Percentiles rank a stretch among this genome's conserved stretches.
These are phyloP conservation scores for Pelargonium citronellum DNA, from an alignment of 441 rosid genomes.

Conservation along the genomic window DNA sequence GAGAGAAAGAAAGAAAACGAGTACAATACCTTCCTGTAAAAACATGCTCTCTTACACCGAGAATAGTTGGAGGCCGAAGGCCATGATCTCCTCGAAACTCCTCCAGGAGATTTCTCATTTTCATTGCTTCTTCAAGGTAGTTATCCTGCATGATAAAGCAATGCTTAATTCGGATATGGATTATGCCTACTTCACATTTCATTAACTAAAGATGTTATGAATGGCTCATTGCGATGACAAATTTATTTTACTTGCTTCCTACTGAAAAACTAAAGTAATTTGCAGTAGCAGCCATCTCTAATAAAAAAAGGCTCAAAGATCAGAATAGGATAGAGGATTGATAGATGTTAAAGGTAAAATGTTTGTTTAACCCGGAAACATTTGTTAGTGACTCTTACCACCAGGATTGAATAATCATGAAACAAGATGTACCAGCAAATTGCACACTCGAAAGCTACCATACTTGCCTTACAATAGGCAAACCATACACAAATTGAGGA, in stretches of 20 bases:
- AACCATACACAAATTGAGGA: not conserved
- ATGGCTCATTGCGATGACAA: not conserved
- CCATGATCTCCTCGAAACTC: slow-evolving; percentile 84
- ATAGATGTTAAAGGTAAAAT: too few relatives aligned
- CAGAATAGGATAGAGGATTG: too few relatives aligned
- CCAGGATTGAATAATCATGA: too few relatives aligned
- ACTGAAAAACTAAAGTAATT: not conserved
- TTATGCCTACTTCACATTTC: not conserved
- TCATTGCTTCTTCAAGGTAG: slow-evolving; percentile 97
- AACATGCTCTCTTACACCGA: slow-evolving; percentile 96
- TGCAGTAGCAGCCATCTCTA: not conserved
- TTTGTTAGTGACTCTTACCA: too few relatives aligned
- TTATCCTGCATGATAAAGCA: slow-evolving; percentile 48
- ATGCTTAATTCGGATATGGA: slow-evolving; percentile 3
- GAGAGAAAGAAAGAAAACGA: slow-evolving; percentile 11
- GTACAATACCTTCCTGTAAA: slow-evolving; percentile 84
- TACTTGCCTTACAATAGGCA: not conserved
- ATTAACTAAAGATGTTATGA: not conserved
- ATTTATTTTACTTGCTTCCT: not conserved
- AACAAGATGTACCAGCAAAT: not conserved
- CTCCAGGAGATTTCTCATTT: slow-evolving; percentile 95
- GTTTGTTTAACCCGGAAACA: too few relatives aligned
- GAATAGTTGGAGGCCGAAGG: slow-evolving; percentile 81
- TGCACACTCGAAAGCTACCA: not conserved
- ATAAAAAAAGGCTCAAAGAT: too few relatives aligned